phyloP scores from a whole-genome alignment of 192 early-diverging fungal genomes.

The Kappamyces sp. region DNA sequence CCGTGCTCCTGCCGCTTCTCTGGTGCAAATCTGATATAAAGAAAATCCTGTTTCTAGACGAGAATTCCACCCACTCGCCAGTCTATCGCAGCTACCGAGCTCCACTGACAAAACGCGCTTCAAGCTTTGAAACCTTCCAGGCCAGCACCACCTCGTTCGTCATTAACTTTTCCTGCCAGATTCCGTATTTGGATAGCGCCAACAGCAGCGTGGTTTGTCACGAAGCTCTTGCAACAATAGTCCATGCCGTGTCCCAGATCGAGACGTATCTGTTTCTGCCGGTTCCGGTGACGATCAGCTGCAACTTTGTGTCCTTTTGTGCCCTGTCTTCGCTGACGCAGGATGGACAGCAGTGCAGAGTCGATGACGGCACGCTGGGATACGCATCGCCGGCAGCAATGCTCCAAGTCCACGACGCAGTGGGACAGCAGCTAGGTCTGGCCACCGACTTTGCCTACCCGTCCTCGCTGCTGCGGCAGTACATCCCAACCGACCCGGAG shows the following conservation, averaged over 20 bases:
- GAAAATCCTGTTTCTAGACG: too few species aligned
- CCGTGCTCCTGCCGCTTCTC: too few species aligned
- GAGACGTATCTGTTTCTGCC: slow-evolving; percentile 21
- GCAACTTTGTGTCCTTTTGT: slow-evolving; percentile 23
- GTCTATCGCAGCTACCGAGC: too few species aligned
- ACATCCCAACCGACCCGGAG: slow-evolving; percentile 22
- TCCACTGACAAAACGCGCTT: too few species aligned
- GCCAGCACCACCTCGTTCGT: too few species aligned
- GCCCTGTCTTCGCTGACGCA: not conserved
- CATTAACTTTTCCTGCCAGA: too few species aligned
- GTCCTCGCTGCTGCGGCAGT: slow-evolving; percentile 25
- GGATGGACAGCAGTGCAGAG: slow-evolving; percentile 11
- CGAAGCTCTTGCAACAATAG: too few species aligned
- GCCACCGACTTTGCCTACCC: slow-evolving; percentile 34
- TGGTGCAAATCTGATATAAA: too few species aligned
- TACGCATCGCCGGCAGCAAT: slow-evolving; percentile 24
- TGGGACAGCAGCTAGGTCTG: slow-evolving; percentile 19
- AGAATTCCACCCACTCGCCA: too few species aligned
- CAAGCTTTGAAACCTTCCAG: too few species aligned
- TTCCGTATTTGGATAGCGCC: too few species aligned
- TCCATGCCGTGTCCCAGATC: not conserved
- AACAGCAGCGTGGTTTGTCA: too few species aligned
- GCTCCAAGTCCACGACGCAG: slow-evolving; percentile 12
- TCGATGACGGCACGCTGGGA: slow-evolving; percentile 21
- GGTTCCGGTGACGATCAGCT: slow-evolving; percentile 14